phyloP scores from a whole-genome alignment of 805 yeast species.

The Metschnikowia amazonensis region DNA sequence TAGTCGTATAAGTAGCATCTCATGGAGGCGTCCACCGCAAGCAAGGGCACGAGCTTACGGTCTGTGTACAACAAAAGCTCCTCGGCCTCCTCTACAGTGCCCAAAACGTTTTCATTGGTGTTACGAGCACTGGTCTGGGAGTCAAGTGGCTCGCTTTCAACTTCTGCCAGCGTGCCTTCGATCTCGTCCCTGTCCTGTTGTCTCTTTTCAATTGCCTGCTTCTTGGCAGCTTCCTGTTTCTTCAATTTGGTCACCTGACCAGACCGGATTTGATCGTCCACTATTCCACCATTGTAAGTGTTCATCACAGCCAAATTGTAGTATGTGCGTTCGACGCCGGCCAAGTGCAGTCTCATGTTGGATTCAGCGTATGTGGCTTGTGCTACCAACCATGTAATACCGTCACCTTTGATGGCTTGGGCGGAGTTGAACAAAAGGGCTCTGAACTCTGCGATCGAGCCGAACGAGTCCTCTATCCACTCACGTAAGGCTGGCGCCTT shows the following conservation, averaged over 20 bases:
- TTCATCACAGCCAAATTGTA: constrained; percentile 64
- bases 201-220: constrained; percentile 25
- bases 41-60: constrained; percentile 51
- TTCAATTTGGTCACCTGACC: constrained; percentile 48
- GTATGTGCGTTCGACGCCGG: constrained; percentile 18
- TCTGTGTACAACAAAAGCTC: constrained; percentile 31
- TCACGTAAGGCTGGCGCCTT: constrained; percentile 33
- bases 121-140: background rate
- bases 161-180: constrained; percentile 9
- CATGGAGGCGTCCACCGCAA: constrained; percentile 71
- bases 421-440: constrained; percentile 68
- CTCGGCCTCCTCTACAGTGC: constrained; percentile 42
- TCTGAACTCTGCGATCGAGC: constrained; percentile 71
- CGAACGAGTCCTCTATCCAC: constrained; percentile 63
- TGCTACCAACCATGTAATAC: constrained; percentile 86
- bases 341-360: constrained; percentile 23
- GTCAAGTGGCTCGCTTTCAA: constrained; percentile 9
- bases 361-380: constrained; percentile 35
- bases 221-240: constrained; percentile 31
- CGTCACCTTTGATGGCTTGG: constrained; percentile 76
- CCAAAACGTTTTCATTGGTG: constrained; percentile 26
- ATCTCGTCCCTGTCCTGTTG: constrained; percentile 22
- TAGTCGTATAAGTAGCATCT: constrained; percentile 68
- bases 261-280: constrained; percentile 56
- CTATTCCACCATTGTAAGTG: constrained; percentile 88